phyloP scores from a whole-genome alignment of 257 asterid genomes.

The Ilex aquifolium region DNA sequence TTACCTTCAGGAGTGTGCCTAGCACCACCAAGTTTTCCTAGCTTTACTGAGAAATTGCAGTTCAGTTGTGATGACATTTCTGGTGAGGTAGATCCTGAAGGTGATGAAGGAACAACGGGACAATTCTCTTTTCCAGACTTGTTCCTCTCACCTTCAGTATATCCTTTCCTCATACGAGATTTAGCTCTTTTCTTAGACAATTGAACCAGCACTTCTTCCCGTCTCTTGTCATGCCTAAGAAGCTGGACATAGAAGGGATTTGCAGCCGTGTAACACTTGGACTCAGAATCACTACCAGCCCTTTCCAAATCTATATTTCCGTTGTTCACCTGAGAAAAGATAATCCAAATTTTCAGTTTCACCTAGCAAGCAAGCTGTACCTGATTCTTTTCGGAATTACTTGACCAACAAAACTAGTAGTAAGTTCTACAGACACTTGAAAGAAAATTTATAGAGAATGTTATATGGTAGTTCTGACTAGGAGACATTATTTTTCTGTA shows the following conservation, averaged over 20 bases:
- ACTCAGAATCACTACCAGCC: constrained; percentile 13
- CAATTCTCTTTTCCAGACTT: constrained; percentile 41
- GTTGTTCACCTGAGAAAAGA: constrained; percentile 59
- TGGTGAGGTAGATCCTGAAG: constrained; percentile 34
- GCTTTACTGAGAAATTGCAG: constrained; percentile 27
- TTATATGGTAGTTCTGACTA: too few relatives aligned
- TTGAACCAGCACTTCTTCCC: constrained; percentile 28
- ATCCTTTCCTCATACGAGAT: constrained; percentile 36
- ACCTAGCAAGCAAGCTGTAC: neutral
- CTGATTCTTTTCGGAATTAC: too few relatives aligned
- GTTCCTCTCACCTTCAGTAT: constrained; percentile 18
- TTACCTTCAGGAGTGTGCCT: constrained; percentile 69
- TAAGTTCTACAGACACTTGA: too few relatives aligned
- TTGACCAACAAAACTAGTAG: too few relatives aligned
- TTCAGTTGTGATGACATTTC: too few relatives aligned
- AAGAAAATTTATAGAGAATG: too few relatives aligned
- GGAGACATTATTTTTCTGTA: too few relatives aligned
- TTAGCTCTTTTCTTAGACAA: constrained; percentile 55
- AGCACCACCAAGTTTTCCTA: constrained; percentile 36
- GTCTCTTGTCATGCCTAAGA: constrained; percentile 35
- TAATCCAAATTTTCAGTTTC: neutral
- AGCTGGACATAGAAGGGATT: constrained; percentile 57
- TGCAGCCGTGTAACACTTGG: constrained; percentile 48
- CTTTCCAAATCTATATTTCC: constrained; percentile 64
- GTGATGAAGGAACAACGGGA: constrained; percentile 25